phyloP scores from a whole-genome alignment of 2,329 filamentous ascomycete species.

The Alternaria arborescens region DNA sequence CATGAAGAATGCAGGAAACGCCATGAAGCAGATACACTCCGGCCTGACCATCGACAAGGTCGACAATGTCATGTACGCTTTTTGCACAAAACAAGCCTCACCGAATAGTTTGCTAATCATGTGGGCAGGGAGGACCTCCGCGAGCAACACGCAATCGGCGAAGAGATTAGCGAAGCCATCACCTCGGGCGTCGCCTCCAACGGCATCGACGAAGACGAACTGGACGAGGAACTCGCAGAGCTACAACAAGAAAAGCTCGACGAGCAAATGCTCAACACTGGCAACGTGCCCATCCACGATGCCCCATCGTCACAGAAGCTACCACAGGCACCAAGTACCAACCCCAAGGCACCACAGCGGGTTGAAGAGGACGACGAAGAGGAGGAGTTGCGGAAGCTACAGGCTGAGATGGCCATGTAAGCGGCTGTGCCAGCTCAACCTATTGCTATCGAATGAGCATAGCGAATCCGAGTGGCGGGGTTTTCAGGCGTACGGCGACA shows the following conservation, averaged over 20 bases:
- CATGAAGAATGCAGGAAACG: conserved; percentile 88
- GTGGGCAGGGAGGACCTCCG: conserved; percentile 81
- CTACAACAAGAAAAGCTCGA: conserved; percentile 94
- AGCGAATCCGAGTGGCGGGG: conserved; percentile 6
- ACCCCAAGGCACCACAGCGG: conserved; percentile 50
- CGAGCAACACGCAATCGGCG: conserved; percentile 90
- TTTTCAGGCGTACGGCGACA: conserved; percentile 33
- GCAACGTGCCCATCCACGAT: conserved; percentile 81
- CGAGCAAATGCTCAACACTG: conserved; percentile 90
- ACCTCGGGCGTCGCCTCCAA: conserved; percentile 72
- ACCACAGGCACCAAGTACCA: conserved; percentile 76
- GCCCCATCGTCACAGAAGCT: conserved; percentile 70
- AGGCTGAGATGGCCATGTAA: conserved; percentile 96
- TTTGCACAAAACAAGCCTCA: conserved; percentile 40
- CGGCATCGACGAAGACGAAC: conserved; percentile 83
- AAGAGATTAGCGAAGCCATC: conserved; percentile 90
- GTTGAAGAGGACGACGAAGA: conserved; percentile 91
- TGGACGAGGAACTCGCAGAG: conserved; percentile 84
- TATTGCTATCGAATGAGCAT: not conserved
- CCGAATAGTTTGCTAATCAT: conserved; percentile 7
- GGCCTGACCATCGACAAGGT: conserved; percentile 94
- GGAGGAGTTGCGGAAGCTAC: conserved; percentile 88
- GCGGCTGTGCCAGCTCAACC: not conserved
- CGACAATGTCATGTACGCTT: conserved; percentile 89
- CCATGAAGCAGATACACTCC: conserved; percentile 93